Percentiles rank a stretch among this genome's conserved stretches.
phyloP scores from a whole-genome alignment of 83 land plant genomes.

The Picea abies region DNA sequence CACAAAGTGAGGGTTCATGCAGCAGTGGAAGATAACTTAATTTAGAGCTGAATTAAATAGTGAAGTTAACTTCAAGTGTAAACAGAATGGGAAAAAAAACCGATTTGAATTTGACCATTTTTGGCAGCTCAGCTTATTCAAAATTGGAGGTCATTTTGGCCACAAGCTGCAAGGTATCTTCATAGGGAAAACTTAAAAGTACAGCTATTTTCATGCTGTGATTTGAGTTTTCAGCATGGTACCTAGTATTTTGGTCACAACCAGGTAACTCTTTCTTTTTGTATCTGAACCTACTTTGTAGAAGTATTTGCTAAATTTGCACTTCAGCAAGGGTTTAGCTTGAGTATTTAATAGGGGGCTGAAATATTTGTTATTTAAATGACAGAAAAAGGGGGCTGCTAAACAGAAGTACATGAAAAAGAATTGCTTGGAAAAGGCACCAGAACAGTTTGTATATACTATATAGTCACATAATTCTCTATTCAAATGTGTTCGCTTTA shows the following conservation, averaged over 20 bases:
- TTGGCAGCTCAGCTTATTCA: background rate
- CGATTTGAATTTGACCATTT: background rate
- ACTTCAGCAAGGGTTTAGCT: background rate
- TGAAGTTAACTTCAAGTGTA: background rate
- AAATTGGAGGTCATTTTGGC: background rate
- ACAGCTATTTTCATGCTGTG: background rate
- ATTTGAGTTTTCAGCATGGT: background rate
- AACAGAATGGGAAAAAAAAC: background rate
- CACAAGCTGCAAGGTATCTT: background rate
- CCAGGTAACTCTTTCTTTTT: background rate
- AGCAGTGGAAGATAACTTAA: background rate
- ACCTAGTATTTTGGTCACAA: background rate
- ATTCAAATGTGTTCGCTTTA: background rate
- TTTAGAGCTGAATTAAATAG: background rate
- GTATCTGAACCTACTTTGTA: background rate
- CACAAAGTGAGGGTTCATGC: too few relatives aligned
- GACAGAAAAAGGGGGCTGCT: background rate
- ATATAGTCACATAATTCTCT: background rate
- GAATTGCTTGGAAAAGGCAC: background rate
- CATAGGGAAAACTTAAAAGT: background rate
- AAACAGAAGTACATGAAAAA: background rate
- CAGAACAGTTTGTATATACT: background rate
- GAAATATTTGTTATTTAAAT: background rate
- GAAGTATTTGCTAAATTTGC: background rate
- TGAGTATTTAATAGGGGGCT: background rate